Evolutionary conservation across 257 asterid genomes (phyloP), one percentile per base, ranked within the genome.

Genomic region (Solanum sitiens): DNA sequence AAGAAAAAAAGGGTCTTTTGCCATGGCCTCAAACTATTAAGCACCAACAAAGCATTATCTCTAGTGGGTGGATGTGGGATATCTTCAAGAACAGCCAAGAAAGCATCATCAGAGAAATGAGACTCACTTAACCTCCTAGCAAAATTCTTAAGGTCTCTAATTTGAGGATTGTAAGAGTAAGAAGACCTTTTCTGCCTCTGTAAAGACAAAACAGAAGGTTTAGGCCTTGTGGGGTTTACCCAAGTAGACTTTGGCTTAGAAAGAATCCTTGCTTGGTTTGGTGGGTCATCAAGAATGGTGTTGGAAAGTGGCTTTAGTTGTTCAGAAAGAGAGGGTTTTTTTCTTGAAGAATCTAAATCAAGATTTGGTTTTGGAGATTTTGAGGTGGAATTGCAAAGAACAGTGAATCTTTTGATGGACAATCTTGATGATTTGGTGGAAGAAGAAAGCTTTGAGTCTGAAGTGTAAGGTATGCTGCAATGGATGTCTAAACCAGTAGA

Each of bases 191-290:
- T 92, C 8, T 97, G 99, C 90, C 99, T 96, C 82, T 95, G 94
- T 45, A 95, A 97, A 39, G 99, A 93, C 18, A 97, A 95, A 3
- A 95, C 96, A 25, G 98, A 91, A 27, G 98, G 99, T 90, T 87
- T 95, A 27, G 96, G 97, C 90, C 91, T 95, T 5, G 98, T 89
- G 87, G 99, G 99, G 87, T 97, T 97, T 44, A 95, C 98, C 99
- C 99, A 97, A 50, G 94, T 93, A 65, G 99, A 94, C 88, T 95
- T 94, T 2, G 98, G 99, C 85, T 94, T 96, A 87, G 98, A 91
- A 21, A 93, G 74, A 82, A 94, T 95, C 72, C 88, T 92, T 86
- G 92, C 25, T 44, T 88, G 88, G 84, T 72, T 92, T 25, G 96
- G 93, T 61, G 92, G 94, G 94, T 95, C 98, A 20, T 96, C 90